Conservation (phyloP, 345 rosid genomes). For the Eucalyptus victrix region DNA sequence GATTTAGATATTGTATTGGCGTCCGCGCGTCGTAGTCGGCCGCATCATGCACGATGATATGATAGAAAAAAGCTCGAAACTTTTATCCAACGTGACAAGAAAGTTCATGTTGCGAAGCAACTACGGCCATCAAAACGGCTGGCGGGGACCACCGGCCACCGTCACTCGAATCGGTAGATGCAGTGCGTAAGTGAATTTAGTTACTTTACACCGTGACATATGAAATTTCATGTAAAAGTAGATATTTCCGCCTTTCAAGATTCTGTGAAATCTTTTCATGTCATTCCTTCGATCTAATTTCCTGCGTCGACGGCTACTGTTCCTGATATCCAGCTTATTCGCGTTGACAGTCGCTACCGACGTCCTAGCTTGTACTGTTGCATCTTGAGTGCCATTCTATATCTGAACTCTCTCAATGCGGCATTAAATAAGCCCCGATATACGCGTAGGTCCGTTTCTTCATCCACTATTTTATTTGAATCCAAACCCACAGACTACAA, state of each 20-base stretch:
- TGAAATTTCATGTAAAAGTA: neutral
- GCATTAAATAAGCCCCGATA: neutral
- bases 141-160: neutral
- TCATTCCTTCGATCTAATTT: neutral
- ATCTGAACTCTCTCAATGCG: neutral
- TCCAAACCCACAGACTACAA: neutral
- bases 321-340: neutral
- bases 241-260: neutral
- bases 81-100: neutral
- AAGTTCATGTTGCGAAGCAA: neutral
- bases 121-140: neutral
- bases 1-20: neutral
- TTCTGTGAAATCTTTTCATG: neutral
- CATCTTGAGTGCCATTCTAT: neutral
- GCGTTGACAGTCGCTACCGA: neutral
- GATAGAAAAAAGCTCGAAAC: neutral
- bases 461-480: neutral
- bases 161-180: neutral
- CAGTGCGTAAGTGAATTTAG: neutral
- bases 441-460: no score
- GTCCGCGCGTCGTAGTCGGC: neutral
- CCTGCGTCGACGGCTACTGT: neutral
- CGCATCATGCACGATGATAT: neutral
- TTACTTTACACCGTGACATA: neutral
- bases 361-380: neutral